Evolutionary conservation across 2,329 filamentous ascomycete species (phyloP), one percentile per base, ranked within the genome.

Genomic region (Aureobasidium leucospermi): DNA sequence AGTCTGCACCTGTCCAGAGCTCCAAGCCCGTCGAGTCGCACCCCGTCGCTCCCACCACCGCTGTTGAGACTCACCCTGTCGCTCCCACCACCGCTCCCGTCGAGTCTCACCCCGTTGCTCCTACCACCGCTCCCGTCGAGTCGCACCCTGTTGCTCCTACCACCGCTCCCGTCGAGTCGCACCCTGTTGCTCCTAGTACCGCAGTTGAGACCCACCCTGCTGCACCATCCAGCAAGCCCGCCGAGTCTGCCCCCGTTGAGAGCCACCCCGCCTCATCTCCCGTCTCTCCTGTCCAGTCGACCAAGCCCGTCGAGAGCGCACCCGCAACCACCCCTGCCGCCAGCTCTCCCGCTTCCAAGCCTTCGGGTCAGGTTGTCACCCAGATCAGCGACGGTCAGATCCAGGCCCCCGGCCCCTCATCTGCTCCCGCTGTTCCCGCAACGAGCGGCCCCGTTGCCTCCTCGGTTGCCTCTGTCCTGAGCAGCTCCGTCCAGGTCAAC

Each of bases 301-400:
- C 29, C 29, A 16, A 23, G 41, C 15, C 43, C 7, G 31, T 29
- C 16, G 16, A 51, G 19, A 36, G 29, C 13, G 48, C 48, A 6
- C 48, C 48, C 16, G 48, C 48, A 4, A 39, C 34, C 34, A 51
- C 48, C n/a, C 19, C 34, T 19, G 48, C 13, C 41, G 48, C 48
- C 36, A 52, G 48, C 48, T 52, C 48, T 19, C 15, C 48, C 19
- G 34, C 23, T 23, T 23, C n/a, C 45, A 42, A 47, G 39, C 57
- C 42, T 16, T 47, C 58, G 11, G 58, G 39, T 4, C 29, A 39
- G 31, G 38, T 47, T 28, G 58, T 60, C 28, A 60, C 58, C 1
- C 58, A 60, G 41, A 60, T 60, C 48, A 41, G 38, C 48, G 58
- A 60, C 19, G 58, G 58, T 39, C 58, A 60, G 42, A 53, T 60